These are phyloP conservation scores for Colletotrichum sansevieriae DNA, from an alignment of 2,329 filamentous ascomycete genomes.

Conservation along the genomic window DNA sequence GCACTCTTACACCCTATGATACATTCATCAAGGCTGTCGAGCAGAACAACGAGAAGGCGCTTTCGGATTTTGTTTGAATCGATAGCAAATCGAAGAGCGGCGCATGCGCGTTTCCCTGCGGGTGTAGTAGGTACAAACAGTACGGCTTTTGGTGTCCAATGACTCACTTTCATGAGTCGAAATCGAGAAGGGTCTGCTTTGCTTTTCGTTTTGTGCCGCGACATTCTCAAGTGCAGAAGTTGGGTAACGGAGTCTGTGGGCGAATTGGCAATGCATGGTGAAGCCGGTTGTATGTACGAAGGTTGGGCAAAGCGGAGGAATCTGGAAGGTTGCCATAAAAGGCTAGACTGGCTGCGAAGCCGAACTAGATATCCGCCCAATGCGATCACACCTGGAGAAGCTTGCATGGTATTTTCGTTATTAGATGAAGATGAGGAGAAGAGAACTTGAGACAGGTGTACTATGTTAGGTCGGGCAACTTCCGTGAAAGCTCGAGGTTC, in stretches of 20 bases:
- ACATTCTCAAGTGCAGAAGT: constrained; percentile 15
- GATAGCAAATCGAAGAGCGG: background rate
- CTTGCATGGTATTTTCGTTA: background rate
- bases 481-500: constrained; percentile 18
- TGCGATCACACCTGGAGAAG: constrained; percentile 23
- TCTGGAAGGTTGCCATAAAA: constrained; percentile 33
- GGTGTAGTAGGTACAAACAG: constrained; percentile 19
- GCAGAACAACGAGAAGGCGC: constrained; percentile 65
- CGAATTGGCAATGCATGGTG: constrained; percentile 2
- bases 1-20: constrained; percentile 88
- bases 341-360: constrained; percentile 41
- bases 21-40: constrained; percentile 80
- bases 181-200: constrained; percentile 1
- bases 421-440: constrained; percentile 9
- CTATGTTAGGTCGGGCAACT: constrained; percentile 27
- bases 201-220: constrained; percentile 16
- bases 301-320: constrained; percentile 7
- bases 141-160: constrained; percentile 23
- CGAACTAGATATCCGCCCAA: constrained; percentile 38
- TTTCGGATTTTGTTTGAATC: constrained; percentile 58
- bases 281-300: constrained; percentile 9
- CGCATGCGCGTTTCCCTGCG: background rate
- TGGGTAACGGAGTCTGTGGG: constrained; percentile 22
- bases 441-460: constrained; percentile 1
- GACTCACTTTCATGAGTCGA: background rate